Evolutionary conservation across 352 stramenopile genomes (phyloP).

Genomic region (Pythium aphanidermatum): DNA sequence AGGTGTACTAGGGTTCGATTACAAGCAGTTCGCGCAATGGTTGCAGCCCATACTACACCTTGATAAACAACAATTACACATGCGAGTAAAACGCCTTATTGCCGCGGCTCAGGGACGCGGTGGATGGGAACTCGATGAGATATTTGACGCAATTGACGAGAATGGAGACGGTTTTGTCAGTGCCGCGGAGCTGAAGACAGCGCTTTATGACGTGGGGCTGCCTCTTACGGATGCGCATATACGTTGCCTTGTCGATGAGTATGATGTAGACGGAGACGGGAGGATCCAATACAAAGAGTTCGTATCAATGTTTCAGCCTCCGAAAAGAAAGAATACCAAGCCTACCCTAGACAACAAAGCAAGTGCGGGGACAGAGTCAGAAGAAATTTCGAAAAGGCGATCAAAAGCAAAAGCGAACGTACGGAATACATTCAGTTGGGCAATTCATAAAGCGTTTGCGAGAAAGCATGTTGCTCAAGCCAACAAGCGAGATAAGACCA

Average conservation of each 20-base stretch:
- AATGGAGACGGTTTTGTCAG: slow-evolving; percentile 52
- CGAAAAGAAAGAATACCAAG: slow-evolving; percentile 8
- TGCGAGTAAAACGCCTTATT: slow-evolving; percentile 38
- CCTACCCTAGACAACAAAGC: slow-evolving; percentile 2
- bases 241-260: slow-evolving; percentile 53
- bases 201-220: slow-evolving; percentile 54
- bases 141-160: slow-evolving; percentile 60
- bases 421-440: slow-evolving; percentile 68
- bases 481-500: slow-evolving; percentile 4
- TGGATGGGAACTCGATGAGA: slow-evolving; percentile 44
- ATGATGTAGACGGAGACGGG: slow-evolving; percentile 52
- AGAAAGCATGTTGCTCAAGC: slow-evolving; percentile 33
- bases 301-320: slow-evolving; percentile 31
- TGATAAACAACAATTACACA: slow-evolving; percentile 48
- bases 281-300: slow-evolving; percentile 63
- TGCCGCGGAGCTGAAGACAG: slow-evolving; percentile 43
- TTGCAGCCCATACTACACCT: slow-evolving; percentile 60
- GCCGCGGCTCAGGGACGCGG: slow-evolving; percentile 23
- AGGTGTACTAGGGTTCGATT: slow-evolving; percentile 48
- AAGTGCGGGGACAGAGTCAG: not conserved
- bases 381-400: slow-evolving; percentile 1
- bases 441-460: slow-evolving; percentile 61
- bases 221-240: slow-evolving; percentile 63
- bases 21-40: slow-evolving; percentile 63
- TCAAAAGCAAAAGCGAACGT: slow-evolving; percentile 39